phyloP scores from a whole-genome alignment of 345 rosid genomes.

The Eucalyptus shirleyi region DNA sequence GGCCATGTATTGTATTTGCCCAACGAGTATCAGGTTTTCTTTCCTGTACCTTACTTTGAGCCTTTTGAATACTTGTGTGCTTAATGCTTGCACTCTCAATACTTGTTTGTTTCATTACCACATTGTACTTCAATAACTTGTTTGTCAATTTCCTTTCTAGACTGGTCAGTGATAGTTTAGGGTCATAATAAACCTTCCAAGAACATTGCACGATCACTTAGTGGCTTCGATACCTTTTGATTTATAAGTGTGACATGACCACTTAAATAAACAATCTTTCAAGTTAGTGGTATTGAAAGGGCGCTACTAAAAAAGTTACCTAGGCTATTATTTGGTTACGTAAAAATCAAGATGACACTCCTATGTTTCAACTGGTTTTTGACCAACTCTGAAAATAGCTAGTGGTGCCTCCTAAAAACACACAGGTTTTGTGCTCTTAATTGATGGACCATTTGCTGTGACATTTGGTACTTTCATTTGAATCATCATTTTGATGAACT shows the following conservation, averaged over 20 bases:
- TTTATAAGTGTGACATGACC: not conserved
- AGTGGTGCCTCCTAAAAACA: no score
- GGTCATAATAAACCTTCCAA: not conserved
- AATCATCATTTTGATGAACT: not conserved
- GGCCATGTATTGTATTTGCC: not conserved
- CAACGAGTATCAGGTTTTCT: no score
- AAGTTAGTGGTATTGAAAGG: no score
- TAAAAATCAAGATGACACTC: not conserved
- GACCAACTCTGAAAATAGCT: not conserved
- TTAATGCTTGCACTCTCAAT: not conserved
- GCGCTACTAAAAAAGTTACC: not conserved
- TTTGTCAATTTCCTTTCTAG: not conserved
- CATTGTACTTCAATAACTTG: not conserved
- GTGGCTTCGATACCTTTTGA: not conserved
- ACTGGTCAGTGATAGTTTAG: not conserved
- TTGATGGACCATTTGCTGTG: not conserved
- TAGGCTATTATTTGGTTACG: fast-evolving
- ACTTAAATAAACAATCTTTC: not conserved
- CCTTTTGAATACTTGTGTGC: not conserved
- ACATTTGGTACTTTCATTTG: not conserved
- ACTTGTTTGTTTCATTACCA: not conserved
- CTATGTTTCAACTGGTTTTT: not conserved
- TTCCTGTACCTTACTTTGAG: not conserved
- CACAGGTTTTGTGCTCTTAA: no score
- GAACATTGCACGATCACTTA: not conserved